Base-by-base conservation (phyloP, 1,284 basidiomycete species). In the Apiotrichum gracile region DNA sequence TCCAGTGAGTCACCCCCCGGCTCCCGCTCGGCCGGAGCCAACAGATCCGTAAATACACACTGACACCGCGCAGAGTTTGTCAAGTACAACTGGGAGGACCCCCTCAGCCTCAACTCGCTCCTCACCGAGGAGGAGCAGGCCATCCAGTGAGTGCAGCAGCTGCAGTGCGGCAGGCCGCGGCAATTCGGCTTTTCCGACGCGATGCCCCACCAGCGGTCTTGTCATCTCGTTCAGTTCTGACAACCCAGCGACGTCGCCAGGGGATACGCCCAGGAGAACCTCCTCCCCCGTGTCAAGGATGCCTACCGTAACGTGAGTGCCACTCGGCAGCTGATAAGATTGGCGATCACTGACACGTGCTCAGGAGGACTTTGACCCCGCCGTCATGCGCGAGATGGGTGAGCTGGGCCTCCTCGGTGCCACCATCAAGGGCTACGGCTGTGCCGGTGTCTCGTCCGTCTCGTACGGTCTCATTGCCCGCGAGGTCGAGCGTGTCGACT, bases 401-500 rank as follows among this genome's bases (percentile, higher is more conserved):
- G 81, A 85, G 57, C 79, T 97, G 4, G 93, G 94, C 4, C 76
- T 97, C 17, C 79, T 97, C 1, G 93, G 93, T 0, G 84, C 92
- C 1, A 97, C 92, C 0, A 96, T 97, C 62, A 72, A 88, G 57
- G 93, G 91, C 0, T 96, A 97, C 67, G 91, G 89, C 29, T 98
- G 93, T 70, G 93, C 93, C 0, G 93, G 94, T 19, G 86, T 85
- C 22, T 88, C 85, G 68, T 86, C 84, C 63, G 90, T 94, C 19
- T 87, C 91, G 1, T 97, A 97, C 65, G 94, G 94, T 8, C 79
- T 97, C 29, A 88, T 97, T 64, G 88, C 91, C 3, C 81, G 94
- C 41, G 93, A 97, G 70, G 85, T 98, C 6, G 93, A 97, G 76
- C 79, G 89, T 49, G 85, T 97, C 34, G 94, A 97, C 73, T 96